Percentiles rank a stretch among this genome's conserved stretches.
phyloP scores from a whole-genome alignment of 208 protist species.

The Acanthamoeba polyphaga region DNA sequence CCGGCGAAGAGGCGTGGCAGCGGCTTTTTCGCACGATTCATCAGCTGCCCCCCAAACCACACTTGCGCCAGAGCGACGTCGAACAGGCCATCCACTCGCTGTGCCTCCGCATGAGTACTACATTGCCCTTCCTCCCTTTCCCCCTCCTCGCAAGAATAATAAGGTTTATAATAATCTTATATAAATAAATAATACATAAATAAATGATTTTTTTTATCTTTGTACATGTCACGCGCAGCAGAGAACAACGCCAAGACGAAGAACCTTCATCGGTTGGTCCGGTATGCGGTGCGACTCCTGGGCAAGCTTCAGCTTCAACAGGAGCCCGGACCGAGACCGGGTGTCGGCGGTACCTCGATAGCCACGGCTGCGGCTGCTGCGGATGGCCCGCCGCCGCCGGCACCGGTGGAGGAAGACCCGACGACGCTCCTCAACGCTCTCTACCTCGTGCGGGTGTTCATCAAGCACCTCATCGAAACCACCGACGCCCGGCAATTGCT shows the following conservation, averaged over 20 bases:
- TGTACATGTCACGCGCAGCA: background rate
- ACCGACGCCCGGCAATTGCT: background rate
- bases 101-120: slow-evolving; percentile 11
- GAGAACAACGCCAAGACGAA: slow-evolving; percentile 58
- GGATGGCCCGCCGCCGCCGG: background rate
- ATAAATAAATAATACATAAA: background rate
- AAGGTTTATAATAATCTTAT: background rate
- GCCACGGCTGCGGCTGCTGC: background rate
- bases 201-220: too few relatives aligned
- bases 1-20: background rate
- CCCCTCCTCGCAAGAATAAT: background rate
- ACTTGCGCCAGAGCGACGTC: background rate
- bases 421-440: slow-evolving; percentile 58
- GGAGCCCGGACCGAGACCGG: too few relatives aligned
- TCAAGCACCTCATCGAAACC: slow-evolving; percentile 37
- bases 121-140: background rate
- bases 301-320: background rate
- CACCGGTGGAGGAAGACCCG: background rate
- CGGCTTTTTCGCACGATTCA: background rate
- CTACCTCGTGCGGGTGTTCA: slow-evolving; percentile 47
- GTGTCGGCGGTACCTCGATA: too few relatives aligned
- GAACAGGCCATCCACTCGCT: background rate
- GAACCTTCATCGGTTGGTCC: slow-evolving; percentile 40
- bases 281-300: background rate
- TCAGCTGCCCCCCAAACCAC: background rate